phyloP scores from a whole-genome alignment of 2,329 filamentous ascomycete genomes.

The Neospermospora avenae region DNA sequence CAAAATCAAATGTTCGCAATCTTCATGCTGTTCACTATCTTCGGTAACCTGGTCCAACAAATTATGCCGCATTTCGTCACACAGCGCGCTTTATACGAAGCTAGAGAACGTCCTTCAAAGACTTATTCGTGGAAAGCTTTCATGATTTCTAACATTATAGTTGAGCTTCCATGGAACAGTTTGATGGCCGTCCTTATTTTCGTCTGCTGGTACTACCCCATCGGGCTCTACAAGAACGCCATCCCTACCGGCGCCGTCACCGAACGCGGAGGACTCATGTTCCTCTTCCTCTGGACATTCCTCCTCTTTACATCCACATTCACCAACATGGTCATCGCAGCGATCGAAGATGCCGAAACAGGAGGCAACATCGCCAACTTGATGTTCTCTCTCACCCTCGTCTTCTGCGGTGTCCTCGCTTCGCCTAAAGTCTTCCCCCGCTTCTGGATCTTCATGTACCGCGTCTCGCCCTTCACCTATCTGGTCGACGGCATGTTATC shows the following conservation, averaged over 20 bases:
- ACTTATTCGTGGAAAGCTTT: conserved; percentile 71
- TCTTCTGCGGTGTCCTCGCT: conserved; percentile 74
- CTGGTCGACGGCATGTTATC: conserved; percentile 70
- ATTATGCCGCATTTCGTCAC: conserved; percentile 68
- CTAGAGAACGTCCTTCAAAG: conserved; percentile 71
- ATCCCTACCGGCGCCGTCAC: conserved; percentile 54
- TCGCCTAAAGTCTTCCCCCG: conserved; percentile 58
- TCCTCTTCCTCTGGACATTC: conserved; percentile 72
- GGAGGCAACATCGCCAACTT: conserved; percentile 75
- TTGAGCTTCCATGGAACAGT: conserved; percentile 79
- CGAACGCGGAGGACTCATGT: conserved; percentile 74
- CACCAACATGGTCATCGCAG: conserved; percentile 72
- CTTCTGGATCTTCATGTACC: conserved; percentile 86
- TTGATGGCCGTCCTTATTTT: conserved; percentile 74
- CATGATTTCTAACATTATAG: conserved; percentile 69
- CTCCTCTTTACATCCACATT: conserved; percentile 80
- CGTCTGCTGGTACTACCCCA: conserved; percentile 82
- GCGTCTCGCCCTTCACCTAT: conserved; percentile 79
- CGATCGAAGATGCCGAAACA: conserved; percentile 70
- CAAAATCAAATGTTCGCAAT: conserved; percentile 71
- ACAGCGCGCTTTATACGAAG: conserved; percentile 54
- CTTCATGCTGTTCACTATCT: conserved; percentile 75
- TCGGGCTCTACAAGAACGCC: conserved; percentile 73
- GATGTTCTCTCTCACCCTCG: conserved; percentile 67
- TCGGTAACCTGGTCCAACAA: conserved; percentile 72